These are phyloP conservation scores for Euphorbia celastroides DNA, from an alignment of 441 rosid genomes.

Conservation along the genomic window DNA sequence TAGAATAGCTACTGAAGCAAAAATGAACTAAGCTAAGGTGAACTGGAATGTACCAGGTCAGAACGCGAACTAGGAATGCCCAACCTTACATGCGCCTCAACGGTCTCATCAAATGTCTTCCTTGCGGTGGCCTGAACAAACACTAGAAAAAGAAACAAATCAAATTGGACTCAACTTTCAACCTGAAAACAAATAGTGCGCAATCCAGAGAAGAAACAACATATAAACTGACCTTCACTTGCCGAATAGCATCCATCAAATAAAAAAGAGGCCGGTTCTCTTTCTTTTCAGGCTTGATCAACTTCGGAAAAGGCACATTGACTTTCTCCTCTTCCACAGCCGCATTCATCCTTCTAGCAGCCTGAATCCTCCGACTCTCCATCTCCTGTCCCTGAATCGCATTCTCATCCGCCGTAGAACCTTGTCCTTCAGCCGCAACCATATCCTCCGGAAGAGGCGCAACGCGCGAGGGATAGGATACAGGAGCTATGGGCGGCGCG, in stretches of 20 bases:
- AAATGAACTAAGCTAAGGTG: neutral
- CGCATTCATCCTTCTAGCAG: constrained; percentile 31
- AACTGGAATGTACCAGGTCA: constrained; percentile 51
- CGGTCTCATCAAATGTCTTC: constrained; percentile 72
- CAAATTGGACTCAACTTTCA: constrained; percentile 2
- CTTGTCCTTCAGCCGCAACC: constrained; percentile 14
- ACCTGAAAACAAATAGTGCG: neutral
- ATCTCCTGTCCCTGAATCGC: constrained; percentile 21
- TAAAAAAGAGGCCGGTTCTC: constrained; percentile 59
- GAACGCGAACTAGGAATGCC: constrained; percentile 71
- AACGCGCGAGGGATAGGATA: constrained; percentile 65
- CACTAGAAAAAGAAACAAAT: constrained; percentile 19
- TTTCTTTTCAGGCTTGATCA: constrained; percentile 56
- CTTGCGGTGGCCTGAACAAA: constrained; percentile 64
- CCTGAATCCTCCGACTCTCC: constrained; percentile 32
- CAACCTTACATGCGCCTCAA: constrained; percentile 87
- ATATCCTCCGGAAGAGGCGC: constrained; percentile 85
- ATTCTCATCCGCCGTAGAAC: constrained; percentile 18
- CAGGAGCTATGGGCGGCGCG: constrained; percentile 43
- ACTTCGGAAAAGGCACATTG: constrained; percentile 53
- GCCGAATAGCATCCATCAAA: constrained; percentile 75
- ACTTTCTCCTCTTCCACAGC: constrained; percentile 31
- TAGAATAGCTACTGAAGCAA: neutral
- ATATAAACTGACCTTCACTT: constrained; percentile 61
- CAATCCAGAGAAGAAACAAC: neutral